phyloP scores from a whole-genome alignment of 1,284 basidiomycete species.

The Quambalaria eucalypti region DNA sequence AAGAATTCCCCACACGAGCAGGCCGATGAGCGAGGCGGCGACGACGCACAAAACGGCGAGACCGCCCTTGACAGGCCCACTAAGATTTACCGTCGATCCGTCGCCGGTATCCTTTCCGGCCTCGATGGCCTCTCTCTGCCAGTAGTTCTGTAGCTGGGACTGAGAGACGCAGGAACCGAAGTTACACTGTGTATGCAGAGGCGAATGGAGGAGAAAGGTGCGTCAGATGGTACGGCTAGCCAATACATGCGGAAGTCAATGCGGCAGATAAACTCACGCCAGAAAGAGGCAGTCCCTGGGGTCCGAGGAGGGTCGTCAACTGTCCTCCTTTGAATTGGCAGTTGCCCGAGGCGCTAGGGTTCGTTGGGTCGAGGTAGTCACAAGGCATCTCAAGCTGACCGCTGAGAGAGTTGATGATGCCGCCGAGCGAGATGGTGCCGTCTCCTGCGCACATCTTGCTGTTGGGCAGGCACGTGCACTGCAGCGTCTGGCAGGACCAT shows the following conservation, averaged over 20 bases:
- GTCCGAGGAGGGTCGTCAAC: conserved; percentile 24
- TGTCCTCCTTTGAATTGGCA: conserved; percentile 24
- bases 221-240: no score
- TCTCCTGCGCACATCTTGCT: conserved; percentile 20
- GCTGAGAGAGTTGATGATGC: conserved; percentile 25
- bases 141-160: conserved; percentile 17
- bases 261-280: conserved; percentile 2
- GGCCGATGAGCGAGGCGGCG: conserved; percentile 10
- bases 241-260: no score
- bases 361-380: conserved; percentile 27
- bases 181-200: conserved; percentile 10
- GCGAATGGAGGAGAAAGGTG: background rate
- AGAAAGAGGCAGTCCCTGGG: conserved; percentile 19
- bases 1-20: conserved; percentile 13
- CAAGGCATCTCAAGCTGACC: conserved; percentile 30
- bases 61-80: conserved; percentile 24
- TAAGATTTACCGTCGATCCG: conserved; percentile 8
- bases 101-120: background rate
- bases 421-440: conserved; percentile 10
- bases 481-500: conserved; percentile 22
- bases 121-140: conserved; percentile 5
- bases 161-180: conserved; percentile 29
- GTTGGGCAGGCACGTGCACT: conserved; percentile 33
- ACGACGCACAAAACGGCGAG: conserved; percentile 25
- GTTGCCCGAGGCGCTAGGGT: conserved; percentile 9